Conservation (phyloP, 306 rosid species). For the Psophocarpus tetragonolobus region DNA sequence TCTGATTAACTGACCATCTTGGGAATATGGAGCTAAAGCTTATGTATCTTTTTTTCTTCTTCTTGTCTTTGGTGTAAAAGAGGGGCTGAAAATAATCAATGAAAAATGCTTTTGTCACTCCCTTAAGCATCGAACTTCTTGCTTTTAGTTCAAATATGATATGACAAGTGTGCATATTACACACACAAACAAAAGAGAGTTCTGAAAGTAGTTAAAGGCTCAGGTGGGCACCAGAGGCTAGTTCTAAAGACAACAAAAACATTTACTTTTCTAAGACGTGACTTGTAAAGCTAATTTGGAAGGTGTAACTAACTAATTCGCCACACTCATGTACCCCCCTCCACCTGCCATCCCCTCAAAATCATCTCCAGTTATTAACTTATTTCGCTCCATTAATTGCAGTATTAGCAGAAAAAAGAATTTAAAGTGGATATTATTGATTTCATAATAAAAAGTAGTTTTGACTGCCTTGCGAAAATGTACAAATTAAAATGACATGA, state of each 20-base stretch:
- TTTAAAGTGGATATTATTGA: neutral
- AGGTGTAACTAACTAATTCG: constrained; percentile 18
- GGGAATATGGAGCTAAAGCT: constrained; percentile 23
- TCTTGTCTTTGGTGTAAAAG: constrained; percentile 40
- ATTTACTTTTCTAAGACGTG: constrained; percentile 39
- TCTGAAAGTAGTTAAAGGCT: constrained; percentile 35
- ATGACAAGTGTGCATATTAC: constrained; percentile 39
- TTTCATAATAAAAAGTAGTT: constrained; percentile 14
- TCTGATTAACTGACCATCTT: constrained; percentile 9
- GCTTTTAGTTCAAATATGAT: constrained; percentile 55
- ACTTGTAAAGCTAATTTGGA: constrained; percentile 33
- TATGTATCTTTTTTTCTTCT: neutral
- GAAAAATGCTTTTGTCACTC: constrained; percentile 52
- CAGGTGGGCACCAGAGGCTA: constrained; percentile 21
- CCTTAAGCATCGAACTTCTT: constrained; percentile 45
- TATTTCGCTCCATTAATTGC: neutral
- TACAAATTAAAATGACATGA: neutral
- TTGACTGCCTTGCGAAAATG: neutral
- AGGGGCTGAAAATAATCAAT: constrained; percentile 35
- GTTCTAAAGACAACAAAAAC: constrained; percentile 32
- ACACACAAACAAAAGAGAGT: constrained; percentile 30
- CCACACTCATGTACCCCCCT: constrained; percentile 5
- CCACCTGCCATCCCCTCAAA: constrained; percentile 14
- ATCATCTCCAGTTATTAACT: neutral
- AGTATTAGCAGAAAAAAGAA: neutral